Evolutionary conservation across 2,329 filamentous ascomycete genomes (phyloP), one percentile per base, ranked within the genome.

Genomic region (Dactylellina cionopaga): DNA sequence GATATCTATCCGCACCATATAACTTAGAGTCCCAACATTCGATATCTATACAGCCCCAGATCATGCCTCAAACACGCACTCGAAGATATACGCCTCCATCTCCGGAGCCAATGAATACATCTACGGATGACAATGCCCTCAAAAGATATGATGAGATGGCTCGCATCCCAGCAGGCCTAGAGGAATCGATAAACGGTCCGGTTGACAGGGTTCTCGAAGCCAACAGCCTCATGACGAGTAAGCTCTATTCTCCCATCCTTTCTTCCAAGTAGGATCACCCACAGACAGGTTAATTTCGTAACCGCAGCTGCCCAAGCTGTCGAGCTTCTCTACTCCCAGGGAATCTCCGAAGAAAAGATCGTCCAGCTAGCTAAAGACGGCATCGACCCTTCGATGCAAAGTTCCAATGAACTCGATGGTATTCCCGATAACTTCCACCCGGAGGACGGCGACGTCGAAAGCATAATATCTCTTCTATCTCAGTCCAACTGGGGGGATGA

Each of bases 261-360:
- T 11, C 24, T 25, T 15, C 1, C 29, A 11, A 22, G 0, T 15
- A 31, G 10, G 1, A 35, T 31, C 19, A 5, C 13, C 35, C 17
- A 24, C 17, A 51, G n/a, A n/a, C n/a, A n/a, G n/a, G n/a, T n/a
- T n/a, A n/a, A n/a, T n/a, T n/a, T n/a, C n/a, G n/a, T n/a, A n/a
- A n/a, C n/a, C n/a, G n/a, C 22, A 68, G 63, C 44, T n/a, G 10
- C 24, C 22, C 47, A 62, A 51, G 58, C 66, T 25, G 52, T 59
- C 15, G 5, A 54, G 3, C 17, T 52, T 3, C 29, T 71, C 2
- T 47, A 22, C 19, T n/a, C 25, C n/a, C 2, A 27, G 1, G 66
- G 66, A 3, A 10, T 64, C 13, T 22, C 58, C 15, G 17, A 39
- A 25, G 46, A 58, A 24, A 25, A 24, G 2, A 64, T 71, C 10